Evolutionary conservation across 1,284 basidiomycete species (phyloP).

Genomic region (Mycosarcoma mackinlayi): DNA sequence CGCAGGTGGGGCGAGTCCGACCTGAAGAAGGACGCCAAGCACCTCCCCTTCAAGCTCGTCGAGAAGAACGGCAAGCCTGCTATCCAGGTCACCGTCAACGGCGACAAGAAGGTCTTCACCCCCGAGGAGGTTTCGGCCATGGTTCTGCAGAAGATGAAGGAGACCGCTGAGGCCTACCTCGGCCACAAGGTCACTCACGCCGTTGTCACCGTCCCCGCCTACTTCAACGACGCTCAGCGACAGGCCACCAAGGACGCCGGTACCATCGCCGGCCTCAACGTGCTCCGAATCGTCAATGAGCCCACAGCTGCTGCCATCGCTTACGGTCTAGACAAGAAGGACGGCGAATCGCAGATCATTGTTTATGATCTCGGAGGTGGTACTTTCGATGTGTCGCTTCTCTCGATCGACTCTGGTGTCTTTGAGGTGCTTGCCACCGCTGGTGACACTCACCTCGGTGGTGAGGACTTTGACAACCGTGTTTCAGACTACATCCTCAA

Average conservation of each 20-base stretch:
- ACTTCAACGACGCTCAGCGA: slow-evolving; percentile 97
- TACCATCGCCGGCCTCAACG: slow-evolving; percentile 86
- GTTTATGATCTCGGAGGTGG: slow-evolving; percentile 99
- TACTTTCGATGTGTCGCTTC: slow-evolving; percentile 97
- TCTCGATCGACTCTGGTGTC: slow-evolving; percentile 98
- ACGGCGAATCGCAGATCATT: slow-evolving; percentile 88
- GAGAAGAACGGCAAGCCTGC: slow-evolving; percentile 68
- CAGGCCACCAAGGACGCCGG: slow-evolving; percentile 96
- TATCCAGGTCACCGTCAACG: slow-evolving; percentile 72
- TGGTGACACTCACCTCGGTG: slow-evolving; percentile 98
- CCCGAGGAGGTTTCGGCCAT: slow-evolving; percentile 98
- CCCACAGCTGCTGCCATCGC: slow-evolving; percentile 94
- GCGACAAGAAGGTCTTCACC: slow-evolving; percentile 90
- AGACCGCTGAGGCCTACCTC: slow-evolving; percentile 96
- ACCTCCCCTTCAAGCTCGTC: slow-evolving; percentile 71
- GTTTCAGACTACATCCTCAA: slow-evolving; percentile 97
- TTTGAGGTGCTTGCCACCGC: slow-evolving; percentile 99
- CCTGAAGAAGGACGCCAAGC: slow-evolving; percentile 70
- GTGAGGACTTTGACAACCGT: slow-evolving; percentile 97
- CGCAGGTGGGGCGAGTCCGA: slow-evolving; percentile 72
- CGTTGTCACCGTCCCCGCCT: slow-evolving; percentile 88
- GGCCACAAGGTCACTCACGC: slow-evolving; percentile 84
- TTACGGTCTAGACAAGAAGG: slow-evolving; percentile 88
- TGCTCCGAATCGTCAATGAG: slow-evolving; percentile 96
- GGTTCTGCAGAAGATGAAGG: slow-evolving; percentile 97